These are phyloP conservation scores for Dactylis glomerata DNA, from an alignment of 176 grass and related monocot species.

Conservation along the genomic window DNA sequence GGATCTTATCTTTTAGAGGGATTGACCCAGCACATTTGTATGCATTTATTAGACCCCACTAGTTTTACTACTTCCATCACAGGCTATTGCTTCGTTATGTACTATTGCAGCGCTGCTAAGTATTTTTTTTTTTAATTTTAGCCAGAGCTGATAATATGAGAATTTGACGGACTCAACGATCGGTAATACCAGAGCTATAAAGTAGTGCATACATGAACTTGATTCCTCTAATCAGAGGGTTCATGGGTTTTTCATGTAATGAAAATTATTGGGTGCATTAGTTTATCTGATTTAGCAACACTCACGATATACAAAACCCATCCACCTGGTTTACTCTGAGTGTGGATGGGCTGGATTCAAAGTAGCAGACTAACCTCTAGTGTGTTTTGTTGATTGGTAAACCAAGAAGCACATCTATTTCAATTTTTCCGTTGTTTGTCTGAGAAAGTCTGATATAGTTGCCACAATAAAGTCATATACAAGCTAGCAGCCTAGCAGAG, in stretches of 20 bases:
- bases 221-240: background rate
- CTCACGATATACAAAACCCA: background rate
- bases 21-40: background rate
- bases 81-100: background rate
- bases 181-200: background rate
- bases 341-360: background rate
- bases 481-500: background rate
- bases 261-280: background rate
- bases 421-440: background rate
- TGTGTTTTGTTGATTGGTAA: background rate
- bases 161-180: background rate
- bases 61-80: background rate
- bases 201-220: background rate
- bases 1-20: background rate
- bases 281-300: constrained; percentile 1
- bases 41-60: background rate
- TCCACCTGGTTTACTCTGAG: background rate
- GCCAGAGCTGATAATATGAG: background rate
- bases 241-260: background rate
- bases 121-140: background rate
- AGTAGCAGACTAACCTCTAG: background rate
- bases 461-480: background rate
- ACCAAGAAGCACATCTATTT: too few relatives aligned
- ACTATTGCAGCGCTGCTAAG: background rate
- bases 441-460: background rate